Evolutionary conservation across 345 rosid species (phyloP).

Genomic region (Citrus inodora): DNA sequence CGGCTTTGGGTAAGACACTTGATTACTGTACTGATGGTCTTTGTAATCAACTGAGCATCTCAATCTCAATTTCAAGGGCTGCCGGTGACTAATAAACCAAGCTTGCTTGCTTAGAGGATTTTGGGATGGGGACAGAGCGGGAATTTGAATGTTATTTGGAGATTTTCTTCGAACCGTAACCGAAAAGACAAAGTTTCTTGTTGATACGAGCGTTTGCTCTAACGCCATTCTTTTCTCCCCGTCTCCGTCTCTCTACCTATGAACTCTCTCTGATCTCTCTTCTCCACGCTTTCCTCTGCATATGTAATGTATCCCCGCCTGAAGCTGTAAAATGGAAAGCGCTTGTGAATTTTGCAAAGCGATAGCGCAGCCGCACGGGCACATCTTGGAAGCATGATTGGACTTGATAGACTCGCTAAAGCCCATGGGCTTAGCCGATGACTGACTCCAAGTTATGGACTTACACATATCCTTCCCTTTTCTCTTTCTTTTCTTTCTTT

Average conservation of each 20-base stretch:
- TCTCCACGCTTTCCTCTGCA: too few relatives aligned
- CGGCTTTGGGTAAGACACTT: constrained; percentile 28
- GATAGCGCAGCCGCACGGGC: too few relatives aligned
- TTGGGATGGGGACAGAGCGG: not conserved
- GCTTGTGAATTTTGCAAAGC: not conserved
- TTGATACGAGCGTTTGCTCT: constrained; percentile 15
- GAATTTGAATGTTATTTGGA: constrained; percentile 2
- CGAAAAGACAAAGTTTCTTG: not conserved
- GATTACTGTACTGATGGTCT: constrained; percentile 21
- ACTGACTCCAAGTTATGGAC: too few relatives aligned
- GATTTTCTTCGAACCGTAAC: constrained; percentile 11
- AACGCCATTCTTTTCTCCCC: constrained; percentile 26
- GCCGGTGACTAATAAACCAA: constrained; percentile 1
- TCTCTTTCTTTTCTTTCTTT: too few relatives aligned
- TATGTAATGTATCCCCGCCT: not conserved
- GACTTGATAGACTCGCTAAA: not conserved
- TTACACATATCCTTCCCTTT: too few relatives aligned
- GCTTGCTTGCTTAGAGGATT: not conserved
- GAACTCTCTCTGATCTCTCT: not conserved
- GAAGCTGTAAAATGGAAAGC: not conserved
- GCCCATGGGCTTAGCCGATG: too few relatives aligned
- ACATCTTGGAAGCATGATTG: not conserved
- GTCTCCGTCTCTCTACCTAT: too few relatives aligned
- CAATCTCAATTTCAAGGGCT: not conserved
- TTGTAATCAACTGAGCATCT: constrained; percentile 35